Evolutionary conservation across 805 yeast genomes (phyloP), one percentile per base, ranked within the genome.

Genomic region (Suhomyces emberorum): DNA sequence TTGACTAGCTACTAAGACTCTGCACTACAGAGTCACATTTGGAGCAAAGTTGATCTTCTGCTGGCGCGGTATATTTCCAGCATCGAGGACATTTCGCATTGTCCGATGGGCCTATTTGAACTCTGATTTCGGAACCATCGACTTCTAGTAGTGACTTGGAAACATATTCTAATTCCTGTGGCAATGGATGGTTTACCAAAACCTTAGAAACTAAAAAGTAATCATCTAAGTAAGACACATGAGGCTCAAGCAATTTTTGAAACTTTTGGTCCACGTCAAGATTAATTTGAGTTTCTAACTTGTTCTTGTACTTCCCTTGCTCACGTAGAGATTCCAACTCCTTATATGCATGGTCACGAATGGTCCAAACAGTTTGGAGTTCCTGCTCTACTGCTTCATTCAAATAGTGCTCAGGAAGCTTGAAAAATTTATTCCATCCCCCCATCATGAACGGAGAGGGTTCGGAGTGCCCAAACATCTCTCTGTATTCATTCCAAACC

Each of bases 61-160:
- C 48, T 0, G 51, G 58, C 0, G 95, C 66, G 6, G 75, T 76
- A 53, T 63, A 79, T 51, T 86, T 86, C 98, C 98, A 93, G 61
- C 98, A 93, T 55, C 98, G 74, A 5, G 96, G 95, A 56, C 98
- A 93, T 51, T 88, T 88, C 35, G 63, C 61, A 2, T 65, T 52
- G 0, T 49, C 36, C 0, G 88, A 72, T 4, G 69, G 66, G 6
- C 68, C 59, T 2, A 83, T 71, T 2, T 55, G 43, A 2, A 70
- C 44, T 2, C 44, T 43, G 2, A 66, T 43, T n/a, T 46, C 38
- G 4, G 47, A 47, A 33, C 57, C 42, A 35, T 57, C 58, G 7
- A 42, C 21, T 4, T 26, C 35, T 17, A 37, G 15, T 6, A 21
- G 16, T 22, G 39, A 22, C 5, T 12, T 15, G 17, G 29, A 30